Conservation (phyloP, 2,329 filamentous ascomycete species). For the Fusarium staphyleae region DNA sequence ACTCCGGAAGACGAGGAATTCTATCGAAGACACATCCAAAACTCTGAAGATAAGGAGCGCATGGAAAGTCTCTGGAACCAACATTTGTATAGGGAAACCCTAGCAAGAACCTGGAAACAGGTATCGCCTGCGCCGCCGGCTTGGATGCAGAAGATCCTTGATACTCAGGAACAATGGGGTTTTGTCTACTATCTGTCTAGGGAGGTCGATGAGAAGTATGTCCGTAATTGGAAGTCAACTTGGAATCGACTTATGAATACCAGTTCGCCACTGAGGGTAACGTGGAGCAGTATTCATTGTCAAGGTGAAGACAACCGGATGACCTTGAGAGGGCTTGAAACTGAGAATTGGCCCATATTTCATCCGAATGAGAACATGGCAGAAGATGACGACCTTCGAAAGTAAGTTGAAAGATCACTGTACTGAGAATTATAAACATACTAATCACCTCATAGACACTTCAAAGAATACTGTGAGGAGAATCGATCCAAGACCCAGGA, state of each 20-base stretch:
- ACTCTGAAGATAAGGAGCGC: not conserved
- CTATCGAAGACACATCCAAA: not conserved
- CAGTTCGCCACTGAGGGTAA: not conserved
- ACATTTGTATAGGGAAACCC: not conserved
- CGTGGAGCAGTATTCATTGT: constrained; percentile 1
- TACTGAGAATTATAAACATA: not conserved
- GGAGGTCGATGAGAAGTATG: constrained; percentile 8
- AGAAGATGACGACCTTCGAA: constrained; percentile 19
- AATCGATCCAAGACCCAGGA: constrained; percentile 10
- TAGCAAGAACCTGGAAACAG: constrained; percentile 13
- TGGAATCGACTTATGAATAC: not conserved
- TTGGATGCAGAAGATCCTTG: constrained; percentile 20
- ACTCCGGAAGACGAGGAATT: constrained; percentile 1
- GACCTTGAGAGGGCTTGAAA: not conserved
- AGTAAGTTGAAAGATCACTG: constrained; percentile 4
- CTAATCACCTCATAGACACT: constrained; percentile 19
- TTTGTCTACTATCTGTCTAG: constrained; percentile 27
- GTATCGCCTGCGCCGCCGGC: constrained; percentile 26
- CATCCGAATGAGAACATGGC: not conserved
- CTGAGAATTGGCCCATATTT: constrained; percentile 24
- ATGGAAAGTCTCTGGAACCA: not conserved
- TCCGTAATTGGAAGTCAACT: constrained; percentile 9
- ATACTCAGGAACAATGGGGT: constrained; percentile 15
- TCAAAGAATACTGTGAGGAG: constrained; percentile 16
- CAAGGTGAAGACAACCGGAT: constrained; percentile 5